Evolutionary conservation across 2,329 filamentous ascomycete genomes (phyloP), one percentile per base, ranked within the genome.

Genomic region (Ophiocordyceps camponoti-floridani): DNA sequence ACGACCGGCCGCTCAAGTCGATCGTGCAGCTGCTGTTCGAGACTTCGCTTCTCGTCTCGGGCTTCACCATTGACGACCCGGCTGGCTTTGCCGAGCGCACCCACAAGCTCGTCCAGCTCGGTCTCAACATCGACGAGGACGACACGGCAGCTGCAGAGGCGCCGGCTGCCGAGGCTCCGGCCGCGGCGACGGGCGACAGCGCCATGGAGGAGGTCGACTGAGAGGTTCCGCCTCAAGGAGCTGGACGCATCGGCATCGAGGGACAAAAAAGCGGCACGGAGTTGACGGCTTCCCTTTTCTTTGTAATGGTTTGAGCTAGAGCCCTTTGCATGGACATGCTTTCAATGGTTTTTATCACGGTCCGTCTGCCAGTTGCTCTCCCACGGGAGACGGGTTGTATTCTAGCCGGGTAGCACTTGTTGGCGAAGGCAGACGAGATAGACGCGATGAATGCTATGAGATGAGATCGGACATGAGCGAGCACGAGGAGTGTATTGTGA

Each of bases 121-220:
- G 91, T 57, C 75, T 98, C 63, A 95, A 96, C 77, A 84, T 98
- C 52, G 89, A 96, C 56, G 89, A 95, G 72, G 79, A 84, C 47
- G 87, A 94, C 68, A 75, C 79, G 56, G 72, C 72, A 47, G 60
- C 62, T 37, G 62, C 64, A 45, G 78, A 74, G 51, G 82, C 82
- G 65, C 65, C 63, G 49, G 66, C 64, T 47, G 69, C 69, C 52
- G 75, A 76, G 64, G 82, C 83, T 65, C 64, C 63, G 41, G 62
- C 68, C 50, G 66, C 65, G 13, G 41, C 44, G 48, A 69, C 82
- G 52, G 82, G 81, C 56, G 87, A 94, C 79, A 93, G 83, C 72
- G 82, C 88, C 65, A 98, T 98, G 91, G 91, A 98, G 80, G 91
- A 98, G 79, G 91, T 98, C 64, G 91, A 98, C 77, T 98, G 94